Percentiles rank a stretch among this genome's conserved stretches.
Conservation (phyloP, 768 basidiomycete species). For the Boletus bicolor region DNA sequence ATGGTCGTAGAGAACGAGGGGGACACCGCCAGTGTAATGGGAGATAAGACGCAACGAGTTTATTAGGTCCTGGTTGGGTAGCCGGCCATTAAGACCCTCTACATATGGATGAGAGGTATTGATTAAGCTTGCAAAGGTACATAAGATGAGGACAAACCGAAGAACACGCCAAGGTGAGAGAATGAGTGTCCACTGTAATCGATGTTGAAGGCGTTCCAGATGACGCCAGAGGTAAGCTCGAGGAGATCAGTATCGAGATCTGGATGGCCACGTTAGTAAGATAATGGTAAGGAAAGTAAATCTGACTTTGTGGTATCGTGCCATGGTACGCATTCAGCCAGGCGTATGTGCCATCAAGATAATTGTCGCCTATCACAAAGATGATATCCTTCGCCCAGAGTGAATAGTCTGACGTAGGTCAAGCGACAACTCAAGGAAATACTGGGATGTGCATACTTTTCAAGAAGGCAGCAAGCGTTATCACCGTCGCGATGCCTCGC, state of each 20-base stretch:
- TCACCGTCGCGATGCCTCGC: conserved; percentile 80
- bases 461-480: conserved; percentile 80
- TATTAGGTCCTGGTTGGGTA: conserved; percentile 94
- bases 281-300: not conserved
- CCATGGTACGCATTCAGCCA: conserved; percentile 87
- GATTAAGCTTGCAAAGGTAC: conserved; percentile 1
- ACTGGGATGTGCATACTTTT: conserved; percentile 52
- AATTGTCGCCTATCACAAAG: conserved; percentile 84
- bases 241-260: conserved; percentile 67
- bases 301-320: conserved; percentile 58
- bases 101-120: conserved; percentile 1
- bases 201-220: conserved; percentile 93
- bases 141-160: conserved; percentile 54
- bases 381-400: conserved; percentile 95
- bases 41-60: conserved; percentile 79
- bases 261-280: conserved; percentile 26
- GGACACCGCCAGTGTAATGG: conserved; percentile 68
- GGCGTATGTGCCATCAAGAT: conserved; percentile 89
- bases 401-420: conserved; percentile 58
- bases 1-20: conserved; percentile 80
- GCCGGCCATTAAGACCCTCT: conserved; percentile 94
- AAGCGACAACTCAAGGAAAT: not conserved
- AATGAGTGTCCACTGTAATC: conserved; percentile 98
- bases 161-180: conserved; percentile 92
- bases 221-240: conserved; percentile 71